phyloP scores from a whole-genome alignment of 768 basidiomycete species.

The Rhizopogon salebrosus region DNA sequence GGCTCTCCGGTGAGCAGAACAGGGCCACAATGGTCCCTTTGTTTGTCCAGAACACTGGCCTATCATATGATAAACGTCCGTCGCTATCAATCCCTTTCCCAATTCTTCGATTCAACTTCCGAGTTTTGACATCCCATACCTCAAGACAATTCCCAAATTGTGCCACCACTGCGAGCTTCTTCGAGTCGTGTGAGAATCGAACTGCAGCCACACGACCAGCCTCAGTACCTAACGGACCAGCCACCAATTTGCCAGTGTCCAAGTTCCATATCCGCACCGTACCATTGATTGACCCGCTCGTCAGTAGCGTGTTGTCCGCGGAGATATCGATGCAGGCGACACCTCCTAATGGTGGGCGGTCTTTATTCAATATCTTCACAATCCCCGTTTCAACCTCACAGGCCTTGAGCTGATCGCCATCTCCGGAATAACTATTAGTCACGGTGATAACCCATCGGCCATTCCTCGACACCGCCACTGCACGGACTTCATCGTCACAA shows the following conservation, averaged over 20 bases:
- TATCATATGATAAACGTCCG: too few relatives aligned
- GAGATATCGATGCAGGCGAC: not conserved
- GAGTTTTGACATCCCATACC: not conserved
- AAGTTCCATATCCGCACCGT: not conserved
- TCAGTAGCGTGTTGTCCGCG: too few relatives aligned
- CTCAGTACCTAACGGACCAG: not conserved
- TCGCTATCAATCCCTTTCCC: too few relatives aligned
- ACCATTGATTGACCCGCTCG: not conserved
- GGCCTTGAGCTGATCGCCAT: too few relatives aligned
- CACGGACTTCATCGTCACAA: too few relatives aligned
- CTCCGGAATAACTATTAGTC: too few relatives aligned
- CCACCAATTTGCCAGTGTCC: not conserved
- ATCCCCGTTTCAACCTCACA: too few relatives aligned
- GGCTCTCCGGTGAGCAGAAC: not conserved
- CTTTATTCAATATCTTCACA: too few relatives aligned
- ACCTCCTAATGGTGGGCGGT: too few relatives aligned
- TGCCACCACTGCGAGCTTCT: not conserved
- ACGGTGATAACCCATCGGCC: too few relatives aligned
- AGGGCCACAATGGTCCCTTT: not conserved
- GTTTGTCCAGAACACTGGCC: not conserved
- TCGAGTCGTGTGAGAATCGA: not conserved
- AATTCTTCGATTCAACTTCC: not conserved
- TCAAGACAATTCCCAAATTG: not conserved
- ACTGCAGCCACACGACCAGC: not conserved
- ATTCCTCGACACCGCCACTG: too few relatives aligned